Conservation (phyloP, 495 filamentous ascomycete species). For the Hyaloscypha variabilis region DNA sequence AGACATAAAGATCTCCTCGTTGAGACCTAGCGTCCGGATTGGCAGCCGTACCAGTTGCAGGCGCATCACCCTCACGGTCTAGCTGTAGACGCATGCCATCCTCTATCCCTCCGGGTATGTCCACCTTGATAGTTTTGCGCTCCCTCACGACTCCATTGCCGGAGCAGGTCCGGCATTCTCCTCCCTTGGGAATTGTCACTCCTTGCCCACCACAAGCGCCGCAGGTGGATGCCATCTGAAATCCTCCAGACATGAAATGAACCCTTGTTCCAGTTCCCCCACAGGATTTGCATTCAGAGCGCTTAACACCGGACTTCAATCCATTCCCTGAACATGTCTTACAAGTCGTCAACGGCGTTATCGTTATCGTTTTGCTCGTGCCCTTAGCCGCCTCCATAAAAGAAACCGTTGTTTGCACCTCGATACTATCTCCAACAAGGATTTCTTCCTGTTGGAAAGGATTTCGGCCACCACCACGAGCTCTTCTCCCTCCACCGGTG, state of each 20-base stretch:
- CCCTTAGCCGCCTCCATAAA: slow-evolving; percentile 98
- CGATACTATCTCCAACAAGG: slow-evolving; percentile 87
- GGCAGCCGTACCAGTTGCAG: slow-evolving; percentile 66
- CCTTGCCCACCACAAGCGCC: slow-evolving; percentile 77
- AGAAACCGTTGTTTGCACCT: slow-evolving; percentile 86
- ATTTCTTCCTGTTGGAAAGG: slow-evolving; percentile 74
- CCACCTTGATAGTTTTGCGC: slow-evolving; percentile 75
- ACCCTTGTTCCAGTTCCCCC: slow-evolving; percentile 85
- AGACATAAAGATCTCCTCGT: slow-evolving; percentile 85
- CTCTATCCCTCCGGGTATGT: slow-evolving; percentile 93
- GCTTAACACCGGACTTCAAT: slow-evolving; percentile 76
- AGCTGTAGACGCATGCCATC: slow-evolving; percentile 91
- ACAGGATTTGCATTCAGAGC: slow-evolving; percentile 75
- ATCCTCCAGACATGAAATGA: slow-evolving; percentile 87
- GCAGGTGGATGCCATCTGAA: slow-evolving; percentile 94
- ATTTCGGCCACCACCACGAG: slow-evolving; percentile 51
- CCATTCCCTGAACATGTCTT: slow-evolving; percentile 81
- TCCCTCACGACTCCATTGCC: slow-evolving; percentile 81
- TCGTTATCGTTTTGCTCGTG: slow-evolving; percentile 72
- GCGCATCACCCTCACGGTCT: slow-evolving; percentile 81
- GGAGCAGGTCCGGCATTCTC: slow-evolving; percentile 74
- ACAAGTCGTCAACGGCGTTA: slow-evolving; percentile 77
- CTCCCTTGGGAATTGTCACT: slow-evolving; percentile 68
- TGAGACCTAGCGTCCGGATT: slow-evolving; percentile 59
- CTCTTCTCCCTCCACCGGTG: slow-evolving; percentile 58